Conservation (phyloP, 495 filamentous ascomycete species). For the Penicillium herquei region DNA sequence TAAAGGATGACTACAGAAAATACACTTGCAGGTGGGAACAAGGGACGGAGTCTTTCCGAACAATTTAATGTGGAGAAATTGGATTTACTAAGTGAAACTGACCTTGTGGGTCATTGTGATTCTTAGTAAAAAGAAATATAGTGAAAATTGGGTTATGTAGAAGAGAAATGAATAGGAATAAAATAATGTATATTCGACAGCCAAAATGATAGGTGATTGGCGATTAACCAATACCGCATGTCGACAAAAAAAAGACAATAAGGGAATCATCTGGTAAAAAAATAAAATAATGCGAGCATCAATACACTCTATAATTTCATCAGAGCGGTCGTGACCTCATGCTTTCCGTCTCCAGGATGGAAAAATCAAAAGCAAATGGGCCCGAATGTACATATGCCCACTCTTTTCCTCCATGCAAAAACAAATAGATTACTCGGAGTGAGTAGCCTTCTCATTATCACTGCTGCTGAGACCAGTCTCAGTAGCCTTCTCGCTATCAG, state of each 20-base stretch:
- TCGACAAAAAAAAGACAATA: slow-evolving; percentile 3
- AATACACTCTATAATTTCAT: slow-evolving; percentile 16
- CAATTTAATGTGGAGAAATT: background rate
- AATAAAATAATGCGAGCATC: slow-evolving; percentile 17
- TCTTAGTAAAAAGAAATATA: background rate
- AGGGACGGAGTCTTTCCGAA: background rate
- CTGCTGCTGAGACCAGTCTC: slow-evolving; percentile 32
- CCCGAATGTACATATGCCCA: slow-evolving; percentile 6
- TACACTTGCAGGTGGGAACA: background rate
- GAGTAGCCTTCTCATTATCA: slow-evolving; percentile 19
- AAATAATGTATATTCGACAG: slow-evolving; percentile 10
- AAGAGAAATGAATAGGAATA: background rate
- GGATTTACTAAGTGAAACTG: background rate
- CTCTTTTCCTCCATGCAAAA: background rate
- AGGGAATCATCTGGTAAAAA: slow-evolving; percentile 3
- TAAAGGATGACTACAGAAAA: background rate
- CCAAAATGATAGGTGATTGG: background rate
- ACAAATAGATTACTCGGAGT: slow-evolving; percentile 16
- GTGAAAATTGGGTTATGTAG: background rate
- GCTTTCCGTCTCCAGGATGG: slow-evolving; percentile 26
- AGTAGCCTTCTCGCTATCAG: slow-evolving; percentile 25
- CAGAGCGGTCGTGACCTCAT: slow-evolving; percentile 9
- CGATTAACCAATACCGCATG: slow-evolving; percentile 13
- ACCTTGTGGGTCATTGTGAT: background rate
- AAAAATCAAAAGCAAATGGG: slow-evolving; percentile 15